Evolutionary conservation across 179 eudicot genomes (phyloP).

Genomic region (Monotropa hypopitys): DNA sequence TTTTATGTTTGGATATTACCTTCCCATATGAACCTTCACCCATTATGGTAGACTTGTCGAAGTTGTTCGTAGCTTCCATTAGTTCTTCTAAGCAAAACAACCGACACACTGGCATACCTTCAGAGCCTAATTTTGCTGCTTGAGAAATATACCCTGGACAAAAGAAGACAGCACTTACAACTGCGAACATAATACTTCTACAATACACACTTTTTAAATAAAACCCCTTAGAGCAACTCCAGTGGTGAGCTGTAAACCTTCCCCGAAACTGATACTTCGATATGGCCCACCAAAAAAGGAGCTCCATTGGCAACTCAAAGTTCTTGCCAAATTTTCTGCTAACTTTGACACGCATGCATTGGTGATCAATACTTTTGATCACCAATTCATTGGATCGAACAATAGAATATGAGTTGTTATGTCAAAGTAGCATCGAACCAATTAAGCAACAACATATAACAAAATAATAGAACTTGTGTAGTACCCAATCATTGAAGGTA

Average conservation of each 20-base stretch:
- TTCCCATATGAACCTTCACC: slow-evolving; percentile 83
- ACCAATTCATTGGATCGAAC: background rate
- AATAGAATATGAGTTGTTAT: background rate
- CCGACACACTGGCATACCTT: slow-evolving; percentile 47
- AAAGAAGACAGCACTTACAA: slow-evolving; percentile 7
- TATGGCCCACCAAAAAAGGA: background rate
- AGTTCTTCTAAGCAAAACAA: slow-evolving; percentile 63
- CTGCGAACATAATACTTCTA: background rate
- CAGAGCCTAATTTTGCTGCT: slow-evolving; percentile 46
- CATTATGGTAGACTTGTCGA: slow-evolving; percentile 37
- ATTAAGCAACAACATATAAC: background rate
- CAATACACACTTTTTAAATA: background rate
- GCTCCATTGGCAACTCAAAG: background rate
- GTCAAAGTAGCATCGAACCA: background rate
- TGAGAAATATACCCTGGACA: slow-evolving; percentile 51
- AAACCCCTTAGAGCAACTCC: background rate
- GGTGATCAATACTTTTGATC: too few species aligned
- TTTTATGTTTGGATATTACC: slow-evolving; percentile 30
- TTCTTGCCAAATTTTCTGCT: background rate
- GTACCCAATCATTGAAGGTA: too few species aligned
- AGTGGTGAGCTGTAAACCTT: background rate
- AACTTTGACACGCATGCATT: too few species aligned
- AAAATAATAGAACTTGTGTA: background rate
- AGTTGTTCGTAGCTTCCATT: slow-evolving; percentile 70
- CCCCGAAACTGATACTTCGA: background rate